Evolutionary conservation across 2,329 filamentous ascomycete species (phyloP).

Genomic region (Cladosporium sp.): DNA sequence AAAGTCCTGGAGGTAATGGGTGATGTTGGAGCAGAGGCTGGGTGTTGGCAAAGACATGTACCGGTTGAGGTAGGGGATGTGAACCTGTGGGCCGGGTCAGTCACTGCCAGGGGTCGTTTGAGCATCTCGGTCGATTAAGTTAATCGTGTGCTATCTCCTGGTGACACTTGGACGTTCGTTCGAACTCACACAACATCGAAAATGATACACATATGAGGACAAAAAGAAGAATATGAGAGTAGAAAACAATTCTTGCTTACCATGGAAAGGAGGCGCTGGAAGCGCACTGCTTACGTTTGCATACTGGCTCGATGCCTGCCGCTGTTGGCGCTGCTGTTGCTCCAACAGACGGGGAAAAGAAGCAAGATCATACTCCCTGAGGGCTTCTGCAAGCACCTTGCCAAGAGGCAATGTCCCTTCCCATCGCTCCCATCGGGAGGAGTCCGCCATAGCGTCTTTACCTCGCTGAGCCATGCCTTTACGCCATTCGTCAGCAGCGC

Average conservation of each 20-base stretch:
- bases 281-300: conserved; percentile 5
- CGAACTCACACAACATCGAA: too few relatives aligned
- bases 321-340: conserved; percentile 19
- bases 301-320: conserved; percentile 1
- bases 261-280: conserved; percentile 6
- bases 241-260: conserved; percentile 7
- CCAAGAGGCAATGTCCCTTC: conserved; percentile 40
- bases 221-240: not conserved
- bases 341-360: conserved; percentile 23
- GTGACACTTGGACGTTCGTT: not conserved
- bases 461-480: conserved; percentile 68
- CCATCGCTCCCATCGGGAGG: conserved; percentile 73
- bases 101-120: not conserved
- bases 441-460: conserved; percentile 56
- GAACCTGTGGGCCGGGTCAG: conserved; percentile 16
- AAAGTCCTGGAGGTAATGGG: conserved; percentile 13
- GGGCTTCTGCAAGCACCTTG: conserved; percentile 24
- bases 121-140: too few relatives aligned
- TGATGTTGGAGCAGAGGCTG: conserved; percentile 5
- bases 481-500: conserved; percentile 70
- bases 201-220: not conserved
- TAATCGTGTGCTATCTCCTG: not conserved
- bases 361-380: conserved; percentile 31
- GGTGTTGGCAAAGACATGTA: conserved; percentile 22
- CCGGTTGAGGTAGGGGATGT: conserved; percentile 27